These are phyloP conservation scores for Ceratocystis diversiconidia DNA, from an alignment of 2,329 filamentous ascomycete species.

Conservation along the genomic window DNA sequence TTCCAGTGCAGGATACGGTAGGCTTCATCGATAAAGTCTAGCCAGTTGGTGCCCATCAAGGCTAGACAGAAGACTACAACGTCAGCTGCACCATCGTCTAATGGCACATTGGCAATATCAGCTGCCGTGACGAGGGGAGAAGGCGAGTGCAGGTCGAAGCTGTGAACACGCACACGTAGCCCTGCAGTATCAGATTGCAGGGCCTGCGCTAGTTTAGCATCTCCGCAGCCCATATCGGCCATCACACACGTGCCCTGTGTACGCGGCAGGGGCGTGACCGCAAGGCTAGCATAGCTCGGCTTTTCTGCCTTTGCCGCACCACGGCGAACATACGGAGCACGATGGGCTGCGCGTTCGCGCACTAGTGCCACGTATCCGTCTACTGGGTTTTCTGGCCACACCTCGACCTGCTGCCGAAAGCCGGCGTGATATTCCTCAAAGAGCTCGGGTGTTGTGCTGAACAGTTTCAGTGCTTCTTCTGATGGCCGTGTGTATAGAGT, in stretches of 20 bases:
- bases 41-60: slow-evolving; percentile 98
- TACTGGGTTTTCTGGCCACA: slow-evolving; percentile 94
- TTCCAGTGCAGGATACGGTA: slow-evolving; percentile 84
- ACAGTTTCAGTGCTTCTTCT: slow-evolving; percentile 65
- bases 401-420: slow-evolving; percentile 86
- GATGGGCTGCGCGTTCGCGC: slow-evolving; percentile 41
- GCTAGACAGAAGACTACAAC: slow-evolving; percentile 90
- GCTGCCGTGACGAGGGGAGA: slow-evolving; percentile 67
- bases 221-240: slow-evolving; percentile 86
- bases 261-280: slow-evolving; percentile 47
- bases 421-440: slow-evolving; percentile 94
- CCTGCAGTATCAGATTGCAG: slow-evolving; percentile 50
- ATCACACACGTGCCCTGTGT: slow-evolving; percentile 61
- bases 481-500: slow-evolving; percentile 90
- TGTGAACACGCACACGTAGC: slow-evolving; percentile 60
- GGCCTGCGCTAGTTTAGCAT: slow-evolving; percentile 62
- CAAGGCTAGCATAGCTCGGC: slow-evolving; percentile 22
- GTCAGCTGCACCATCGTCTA: slow-evolving; percentile 62
- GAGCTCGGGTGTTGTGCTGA: slow-evolving; percentile 75
- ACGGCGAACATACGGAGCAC: slow-evolving; percentile 20
- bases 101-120: slow-evolving; percentile 73
- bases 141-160: slow-evolving; percentile 74
- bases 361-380: slow-evolving; percentile 69
- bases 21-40: slow-evolving; percentile 90
- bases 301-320: slow-evolving; percentile 18